Evolutionary conservation across 2,329 filamentous ascomycete species (phyloP).

Genomic region (Xylariales sp.): DNA sequence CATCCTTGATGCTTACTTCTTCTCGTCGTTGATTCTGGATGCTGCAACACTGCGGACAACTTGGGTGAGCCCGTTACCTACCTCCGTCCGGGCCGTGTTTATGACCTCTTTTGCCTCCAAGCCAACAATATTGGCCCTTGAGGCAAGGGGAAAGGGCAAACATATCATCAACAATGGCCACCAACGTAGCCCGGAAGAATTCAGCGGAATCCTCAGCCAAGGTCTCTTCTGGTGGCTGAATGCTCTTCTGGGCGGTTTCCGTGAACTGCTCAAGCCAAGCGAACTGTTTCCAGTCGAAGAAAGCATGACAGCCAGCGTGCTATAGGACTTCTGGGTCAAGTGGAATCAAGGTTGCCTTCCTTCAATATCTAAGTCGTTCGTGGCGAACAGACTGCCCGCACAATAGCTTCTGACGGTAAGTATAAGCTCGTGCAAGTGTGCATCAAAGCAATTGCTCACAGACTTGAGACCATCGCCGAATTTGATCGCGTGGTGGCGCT

Average conservation of each 20-base stretch:
- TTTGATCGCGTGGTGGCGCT: not conserved
- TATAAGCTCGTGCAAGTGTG: too few relatives aligned
- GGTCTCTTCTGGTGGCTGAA: conserved; percentile 36
- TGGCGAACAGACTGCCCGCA: too few relatives aligned
- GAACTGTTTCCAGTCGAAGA: conserved; percentile 32
- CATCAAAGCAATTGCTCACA: not conserved
- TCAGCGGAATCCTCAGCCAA: conserved; percentile 33
- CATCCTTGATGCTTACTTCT: conserved; percentile 29
- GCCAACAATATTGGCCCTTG: conserved; percentile 29
- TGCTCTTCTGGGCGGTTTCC: conserved; percentile 32
- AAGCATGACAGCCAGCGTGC: conserved; percentile 24
- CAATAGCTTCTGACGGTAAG: too few relatives aligned
- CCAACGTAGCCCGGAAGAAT: conserved; percentile 30
- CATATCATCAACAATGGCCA: conserved; percentile 25
- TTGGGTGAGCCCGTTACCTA: conserved; percentile 23
- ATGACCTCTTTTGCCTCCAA: conserved; percentile 32
- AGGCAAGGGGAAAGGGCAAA: conserved; percentile 33
- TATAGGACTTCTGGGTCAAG: conserved; percentile 26
- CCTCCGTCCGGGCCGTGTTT: conserved; percentile 28
- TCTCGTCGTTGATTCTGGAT: conserved; percentile 30
- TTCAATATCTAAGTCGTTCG: not conserved
- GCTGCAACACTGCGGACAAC: conserved; percentile 29
- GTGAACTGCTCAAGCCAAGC: conserved; percentile 26
- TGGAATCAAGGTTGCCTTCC: conserved; percentile 23
- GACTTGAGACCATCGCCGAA: not conserved